Percentiles rank a stretch among this genome's conserved stretches.
Evolutionary conservation across 2,329 filamentous ascomycete species (phyloP).

Genomic region (Exophiala spinifera): DNA sequence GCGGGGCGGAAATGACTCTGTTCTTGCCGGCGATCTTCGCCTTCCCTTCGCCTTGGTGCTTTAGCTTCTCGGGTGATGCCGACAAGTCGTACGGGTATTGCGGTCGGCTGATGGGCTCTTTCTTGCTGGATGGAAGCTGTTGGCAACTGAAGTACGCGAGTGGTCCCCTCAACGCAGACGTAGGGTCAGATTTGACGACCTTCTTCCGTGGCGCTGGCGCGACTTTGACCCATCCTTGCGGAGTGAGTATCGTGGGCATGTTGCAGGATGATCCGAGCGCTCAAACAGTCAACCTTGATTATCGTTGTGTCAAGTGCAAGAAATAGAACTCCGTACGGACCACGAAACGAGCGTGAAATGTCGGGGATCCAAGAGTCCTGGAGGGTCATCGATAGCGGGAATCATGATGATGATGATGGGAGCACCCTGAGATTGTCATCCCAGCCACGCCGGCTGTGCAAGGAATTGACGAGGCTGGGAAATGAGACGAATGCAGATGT

Average conservation of each 20-base stretch:
- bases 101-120: neutral
- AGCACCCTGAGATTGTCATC: neutral
- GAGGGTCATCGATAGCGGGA: too few species aligned
- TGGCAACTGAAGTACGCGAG: constrained; percentile 22
- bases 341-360: neutral
- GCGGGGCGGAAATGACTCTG: constrained; percentile 14
- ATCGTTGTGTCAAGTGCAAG: neutral
- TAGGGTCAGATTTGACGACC: constrained; percentile 7
- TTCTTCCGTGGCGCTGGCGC: constrained; percentile 13
- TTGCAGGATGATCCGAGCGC: neutral
- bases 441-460: constrained; percentile 3
- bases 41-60: constrained; percentile 5
- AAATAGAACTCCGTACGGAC: neutral
- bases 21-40: constrained; percentile 10
- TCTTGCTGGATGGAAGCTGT: constrained; percentile 8
- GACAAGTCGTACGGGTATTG: constrained; percentile 20
- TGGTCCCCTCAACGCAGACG: constrained; percentile 13
- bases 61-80: constrained; percentile 15
- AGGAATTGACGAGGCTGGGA: neutral
- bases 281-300: neutral
- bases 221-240: constrained; percentile 26
- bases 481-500: neutral
- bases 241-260: constrained; percentile 23
- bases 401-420: neutral
- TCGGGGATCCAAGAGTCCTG: too few species aligned